These are phyloP conservation scores for Blastomyces emzantsi DNA, from an alignment of 2,329 filamentous ascomycete genomes.

Conservation along the genomic window DNA sequence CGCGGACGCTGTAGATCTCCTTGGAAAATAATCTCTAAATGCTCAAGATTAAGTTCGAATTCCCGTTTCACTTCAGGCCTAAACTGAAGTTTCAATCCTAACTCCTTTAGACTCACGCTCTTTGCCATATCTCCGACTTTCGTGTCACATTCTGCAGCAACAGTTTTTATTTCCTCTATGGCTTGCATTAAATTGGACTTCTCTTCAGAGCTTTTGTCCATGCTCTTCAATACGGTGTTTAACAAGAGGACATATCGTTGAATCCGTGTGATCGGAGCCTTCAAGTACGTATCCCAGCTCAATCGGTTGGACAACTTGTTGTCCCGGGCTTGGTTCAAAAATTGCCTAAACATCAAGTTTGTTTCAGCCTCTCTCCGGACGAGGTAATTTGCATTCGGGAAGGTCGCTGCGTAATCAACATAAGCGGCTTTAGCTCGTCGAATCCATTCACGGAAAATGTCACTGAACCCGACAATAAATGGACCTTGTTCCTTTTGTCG, in stretches of 20 bases:
- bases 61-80: slow-evolving; percentile 75
- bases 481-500: slow-evolving; percentile 94
- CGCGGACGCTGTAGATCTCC: slow-evolving; percentile 86
- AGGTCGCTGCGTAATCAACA: slow-evolving; percentile 82
- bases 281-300: slow-evolving; percentile 90
- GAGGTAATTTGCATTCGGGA: slow-evolving; percentile 72
- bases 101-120: slow-evolving; percentile 78
- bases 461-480: slow-evolving; percentile 88
- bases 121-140: slow-evolving; percentile 89
- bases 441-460: slow-evolving; percentile 98
- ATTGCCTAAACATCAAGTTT: slow-evolving; percentile 78
- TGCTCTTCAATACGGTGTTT: slow-evolving; percentile 73
- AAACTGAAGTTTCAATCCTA: slow-evolving; percentile 73
- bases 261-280: slow-evolving; percentile 82
- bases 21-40: slow-evolving; percentile 82
- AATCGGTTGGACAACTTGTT: slow-evolving; percentile 74
- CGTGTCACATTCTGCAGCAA: slow-evolving; percentile 82
- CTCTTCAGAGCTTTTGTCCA: slow-evolving; percentile 75
- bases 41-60: slow-evolving; percentile 80
- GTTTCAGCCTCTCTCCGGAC: slow-evolving; percentile 75
- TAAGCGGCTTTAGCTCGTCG: slow-evolving; percentile 84
- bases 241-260: slow-evolving; percentile 84
- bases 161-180: slow-evolving; percentile 81
- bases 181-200: slow-evolving; percentile 75
- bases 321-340: slow-evolving; percentile 68